phyloP scores from a whole-genome alignment of 805 yeast genomes.

The Kluyveromyces wickerhamii region DNA sequence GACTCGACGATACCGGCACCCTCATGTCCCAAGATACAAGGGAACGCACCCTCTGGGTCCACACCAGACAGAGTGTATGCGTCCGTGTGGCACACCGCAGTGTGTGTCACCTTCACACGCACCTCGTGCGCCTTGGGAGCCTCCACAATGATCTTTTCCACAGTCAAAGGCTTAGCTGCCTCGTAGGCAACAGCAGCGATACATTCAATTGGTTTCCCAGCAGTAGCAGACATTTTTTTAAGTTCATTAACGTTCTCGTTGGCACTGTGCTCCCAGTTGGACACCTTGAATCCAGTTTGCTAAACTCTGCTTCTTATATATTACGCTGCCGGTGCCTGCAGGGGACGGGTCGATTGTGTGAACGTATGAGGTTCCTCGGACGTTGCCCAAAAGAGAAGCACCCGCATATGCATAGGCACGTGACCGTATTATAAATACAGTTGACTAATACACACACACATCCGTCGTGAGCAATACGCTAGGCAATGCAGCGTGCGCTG shows the following conservation, averaged over 20 bases:
- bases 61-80: slow-evolving; percentile 91
- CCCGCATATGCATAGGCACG: too few species aligned
- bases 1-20: slow-evolving; percentile 97
- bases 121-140: slow-evolving; percentile 98
- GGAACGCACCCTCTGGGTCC: slow-evolving; percentile 96
- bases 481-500: too few species aligned
- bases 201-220: slow-evolving; percentile 58
- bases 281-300: too few species aligned
- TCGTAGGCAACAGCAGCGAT: slow-evolving; percentile 98
- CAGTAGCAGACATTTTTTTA: slow-evolving; percentile 15
- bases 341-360: too few species aligned
- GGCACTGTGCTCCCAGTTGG: too few species aligned
- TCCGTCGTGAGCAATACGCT: too few species aligned
- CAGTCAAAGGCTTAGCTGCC: slow-evolving; percentile 71
- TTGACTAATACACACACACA: too few species aligned
- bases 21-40: slow-evolving; percentile 91
- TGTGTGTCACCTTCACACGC: slow-evolving; percentile 74
- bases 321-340: too few species aligned
- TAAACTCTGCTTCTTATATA: too few species aligned
- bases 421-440: too few species aligned
- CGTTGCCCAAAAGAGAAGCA: too few species aligned
- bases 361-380: too few species aligned
- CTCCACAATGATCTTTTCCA: slow-evolving; percentile 83
- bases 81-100: slow-evolving; percentile 98
- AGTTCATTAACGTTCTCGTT: neutral